Percentiles rank a stretch among this genome's conserved stretches.
These are phyloP conservation scores for Coelastrella sp. DNA, from an alignment of 139 green algal species.

Conservation along the genomic window DNA sequence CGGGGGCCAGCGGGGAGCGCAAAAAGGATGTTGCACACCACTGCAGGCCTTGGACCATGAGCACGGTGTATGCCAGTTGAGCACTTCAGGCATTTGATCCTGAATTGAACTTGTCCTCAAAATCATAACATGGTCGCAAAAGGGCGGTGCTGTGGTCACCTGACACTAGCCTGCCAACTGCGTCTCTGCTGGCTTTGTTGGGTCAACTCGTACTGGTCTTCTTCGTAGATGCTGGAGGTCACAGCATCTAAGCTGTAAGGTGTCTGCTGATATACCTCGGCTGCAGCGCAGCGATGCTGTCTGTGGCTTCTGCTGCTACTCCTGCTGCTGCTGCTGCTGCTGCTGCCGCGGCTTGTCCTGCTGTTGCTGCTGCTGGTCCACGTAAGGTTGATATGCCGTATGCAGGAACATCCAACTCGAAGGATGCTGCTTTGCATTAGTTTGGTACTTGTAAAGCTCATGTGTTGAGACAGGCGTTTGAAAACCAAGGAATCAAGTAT, in stretches of 20 bases:
- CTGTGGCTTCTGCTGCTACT: not conserved
- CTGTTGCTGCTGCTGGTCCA: not conserved
- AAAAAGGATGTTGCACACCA: not conserved
- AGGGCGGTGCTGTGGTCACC: constrained; percentile 23
- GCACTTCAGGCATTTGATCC: not conserved
- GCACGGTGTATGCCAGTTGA: not conserved
- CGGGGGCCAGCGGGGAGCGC: not conserved
- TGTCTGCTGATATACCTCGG: not conserved
- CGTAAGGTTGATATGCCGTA: no score
- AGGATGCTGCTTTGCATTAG: no score
- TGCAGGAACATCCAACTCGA: no score
- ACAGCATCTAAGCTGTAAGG: constrained; percentile 15
- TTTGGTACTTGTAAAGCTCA: no score
- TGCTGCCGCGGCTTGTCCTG: constrained; percentile 20
- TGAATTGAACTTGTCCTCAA: no score
- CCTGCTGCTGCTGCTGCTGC: not conserved
- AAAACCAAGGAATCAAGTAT: no score
- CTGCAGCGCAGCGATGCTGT: not conserved
- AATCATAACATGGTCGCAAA: no score
- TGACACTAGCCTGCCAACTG: constrained; percentile 48
- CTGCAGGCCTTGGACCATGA: not conserved
- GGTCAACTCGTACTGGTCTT: constrained; percentile 55
- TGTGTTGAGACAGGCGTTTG: no score
- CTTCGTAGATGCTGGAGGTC: constrained; percentile 15
- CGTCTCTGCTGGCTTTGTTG: constrained; percentile 43